A percentile compares a stretch with the other conserved stretches of the same genome.
phyloP scores from a whole-genome alignment of 768 basidiomycete species.

The Lenzites betulinus region DNA sequence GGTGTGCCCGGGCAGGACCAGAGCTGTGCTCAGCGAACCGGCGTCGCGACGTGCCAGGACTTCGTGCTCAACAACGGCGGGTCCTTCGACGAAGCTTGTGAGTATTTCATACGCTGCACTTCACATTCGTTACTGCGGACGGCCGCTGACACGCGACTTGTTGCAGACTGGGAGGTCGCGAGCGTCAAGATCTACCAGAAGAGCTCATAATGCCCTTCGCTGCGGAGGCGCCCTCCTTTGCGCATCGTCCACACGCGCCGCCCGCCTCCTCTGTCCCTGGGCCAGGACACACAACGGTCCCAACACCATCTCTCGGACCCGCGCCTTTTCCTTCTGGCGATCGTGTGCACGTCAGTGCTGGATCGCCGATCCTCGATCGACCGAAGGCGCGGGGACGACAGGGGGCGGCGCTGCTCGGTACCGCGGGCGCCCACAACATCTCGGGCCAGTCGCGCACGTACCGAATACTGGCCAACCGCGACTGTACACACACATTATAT shows the following conservation, averaged over 20 bases:
- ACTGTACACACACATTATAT: background rate
- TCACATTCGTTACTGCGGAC: background rate
- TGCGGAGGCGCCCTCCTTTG: background rate
- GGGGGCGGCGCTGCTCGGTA: no score
- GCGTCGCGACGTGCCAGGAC: constrained; percentile 75
- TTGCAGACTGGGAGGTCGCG: constrained; percentile 78
- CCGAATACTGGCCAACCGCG: no score
- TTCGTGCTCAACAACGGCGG: constrained; percentile 75
- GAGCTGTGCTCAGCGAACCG: constrained; percentile 84
- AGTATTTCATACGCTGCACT: constrained; percentile 36
- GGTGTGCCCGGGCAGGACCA: constrained; percentile 84
- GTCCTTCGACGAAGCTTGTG: constrained; percentile 76
- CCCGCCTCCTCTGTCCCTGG: background rate
- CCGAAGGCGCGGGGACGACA: background rate
- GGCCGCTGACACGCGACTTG: background rate
- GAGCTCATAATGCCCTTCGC: constrained; percentile 17
- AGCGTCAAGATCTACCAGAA: constrained; percentile 74
- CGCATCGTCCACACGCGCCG: background rate
- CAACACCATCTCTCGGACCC: no score
- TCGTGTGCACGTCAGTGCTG: background rate
- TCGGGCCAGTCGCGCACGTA: no score
- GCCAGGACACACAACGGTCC: no score
- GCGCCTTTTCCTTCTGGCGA: background rate
- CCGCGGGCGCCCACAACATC: background rate
- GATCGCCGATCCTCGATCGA: constrained; percentile 8